A percentile compares a stretch with the other conserved stretches of the same genome.
phyloP scores from a whole-genome alignment of 1,139 yeast genomes.

The Pneumocystis sp. region DNA sequence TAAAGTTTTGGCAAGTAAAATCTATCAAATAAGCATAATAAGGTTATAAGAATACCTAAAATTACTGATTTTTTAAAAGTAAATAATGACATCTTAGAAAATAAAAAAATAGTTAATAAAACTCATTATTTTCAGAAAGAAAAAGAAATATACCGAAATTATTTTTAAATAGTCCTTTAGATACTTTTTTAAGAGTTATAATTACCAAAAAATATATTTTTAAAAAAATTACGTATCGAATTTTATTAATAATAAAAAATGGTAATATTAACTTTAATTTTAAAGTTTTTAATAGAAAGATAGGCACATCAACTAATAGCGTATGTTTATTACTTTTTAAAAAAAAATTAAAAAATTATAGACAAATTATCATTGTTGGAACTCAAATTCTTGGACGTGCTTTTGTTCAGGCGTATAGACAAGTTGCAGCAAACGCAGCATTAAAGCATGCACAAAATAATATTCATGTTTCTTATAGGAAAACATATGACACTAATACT shows the following conservation, averaged over 20 bases:
- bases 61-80: not conserved
- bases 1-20: constrained; percentile 42
- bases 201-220: not conserved
- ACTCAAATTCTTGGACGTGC: constrained; percentile 94
- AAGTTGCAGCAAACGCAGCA: constrained; percentile 67
- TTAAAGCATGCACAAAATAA: constrained; percentile 25
- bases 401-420: constrained; percentile 90
- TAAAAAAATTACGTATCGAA: not conserved
- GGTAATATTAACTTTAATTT: not conserved
- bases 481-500: not conserved
- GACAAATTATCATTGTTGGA: constrained; percentile 78
- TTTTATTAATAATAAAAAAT: not conserved
- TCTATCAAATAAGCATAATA: not conserved
- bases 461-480: constrained; percentile 31
- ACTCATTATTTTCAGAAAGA: not conserved
- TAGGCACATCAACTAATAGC: constrained; percentile 1
- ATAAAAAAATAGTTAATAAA: not conserved
- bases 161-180: not conserved
- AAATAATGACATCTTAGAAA: not conserved
- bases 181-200: not conserved
- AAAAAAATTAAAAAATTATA: not conserved
- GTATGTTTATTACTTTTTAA: not conserved
- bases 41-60: not conserved
- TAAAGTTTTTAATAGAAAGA: constrained; percentile 2
- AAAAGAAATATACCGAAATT: not conserved